phyloP scores from a whole-genome alignment of 306 rosid species.

The Echinosophora koreensis region DNA sequence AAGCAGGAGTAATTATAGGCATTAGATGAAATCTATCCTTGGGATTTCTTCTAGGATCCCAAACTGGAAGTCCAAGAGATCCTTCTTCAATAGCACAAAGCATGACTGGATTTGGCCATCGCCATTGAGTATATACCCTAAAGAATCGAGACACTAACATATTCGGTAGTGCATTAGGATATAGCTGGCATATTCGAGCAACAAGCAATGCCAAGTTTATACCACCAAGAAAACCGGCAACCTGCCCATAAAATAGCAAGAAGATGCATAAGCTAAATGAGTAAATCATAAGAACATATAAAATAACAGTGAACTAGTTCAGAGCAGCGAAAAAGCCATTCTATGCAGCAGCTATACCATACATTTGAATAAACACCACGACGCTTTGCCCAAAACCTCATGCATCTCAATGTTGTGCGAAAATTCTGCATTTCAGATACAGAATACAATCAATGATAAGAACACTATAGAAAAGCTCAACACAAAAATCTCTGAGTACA shows the following conservation, averaged over 20 bases:
- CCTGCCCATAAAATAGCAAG: conserved; percentile 66
- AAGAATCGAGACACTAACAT: conserved; percentile 97
- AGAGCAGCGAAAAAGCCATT: conserved; percentile 12
- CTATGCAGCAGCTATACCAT: conserved; percentile 42
- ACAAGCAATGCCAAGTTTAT: conserved; percentile 97
- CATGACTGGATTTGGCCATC: conserved; percentile 99
- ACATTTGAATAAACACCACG: conserved; percentile 99
- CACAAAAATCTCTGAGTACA: background rate
- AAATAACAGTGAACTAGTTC: conserved; percentile 21
- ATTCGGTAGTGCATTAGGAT: conserved; percentile 94
- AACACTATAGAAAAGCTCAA: conserved; percentile 23
- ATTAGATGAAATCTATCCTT: conserved; percentile 83
- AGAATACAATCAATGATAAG: conserved; percentile 45
- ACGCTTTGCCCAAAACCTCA: conserved; percentile 96
- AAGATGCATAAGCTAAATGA: conserved; percentile 20
- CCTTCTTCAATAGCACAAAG: conserved; percentile 92
- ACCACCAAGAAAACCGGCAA: conserved; percentile 98
- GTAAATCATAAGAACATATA: conserved; percentile 38
- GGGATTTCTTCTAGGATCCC: conserved; percentile 98
- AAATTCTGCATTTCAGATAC: conserved; percentile 87
- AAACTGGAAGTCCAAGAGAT: conserved; percentile 87
- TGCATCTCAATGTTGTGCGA: conserved; percentile 93
- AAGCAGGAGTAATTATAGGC: conserved; percentile 99
- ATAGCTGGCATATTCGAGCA: conserved; percentile 98
- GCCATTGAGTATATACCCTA: conserved; percentile 95